Base-by-base conservation (phyloP, 2,329 filamentous ascomycete species). In the Aspergillus ochraceoroseus region DNA sequence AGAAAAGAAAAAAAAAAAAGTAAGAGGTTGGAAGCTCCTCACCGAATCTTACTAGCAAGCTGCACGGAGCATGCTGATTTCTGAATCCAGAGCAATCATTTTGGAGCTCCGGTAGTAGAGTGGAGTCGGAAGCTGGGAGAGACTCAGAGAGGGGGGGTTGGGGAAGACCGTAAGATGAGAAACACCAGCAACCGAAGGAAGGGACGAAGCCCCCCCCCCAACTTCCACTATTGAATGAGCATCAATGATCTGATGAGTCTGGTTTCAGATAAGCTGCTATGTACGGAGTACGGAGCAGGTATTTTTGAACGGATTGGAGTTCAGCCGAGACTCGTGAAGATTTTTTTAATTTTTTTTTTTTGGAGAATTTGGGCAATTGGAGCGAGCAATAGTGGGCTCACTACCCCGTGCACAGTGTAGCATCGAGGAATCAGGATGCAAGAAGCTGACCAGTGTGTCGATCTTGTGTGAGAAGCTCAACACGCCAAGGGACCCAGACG, bases 381-480 rank as follows among this genome's bases (percentile, higher is more conserved):
- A n/a, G n/a, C n/a, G n/a, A n/a, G n/a, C n/a, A n/a, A n/a, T n/a
- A n/a, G n/a, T n/a, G n/a, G n/a, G n/a, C n/a, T n/a, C n/a, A n/a
- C n/a, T n/a, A n/a, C n/a, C n/a, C n/a, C n/a, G n/a, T n/a, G n/a
- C n/a, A n/a, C n/a, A n/a, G n/a, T n/a, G n/a, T n/a, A n/a, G n/a
- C n/a, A n/a, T n/a, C n/a, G n/a, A n/a, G n/a, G n/a, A n/a, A n/a
- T n/a, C n/a, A n/a, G n/a, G n/a, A n/a, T n/a, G n/a, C n/a, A n/a
- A n/a, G n/a, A n/a, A n/a, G n/a, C n/a, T n/a, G n/a, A n/a, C n/a
- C n/a, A 31, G 31, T 14, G 18, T 31, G 45, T 41, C 38, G 45
- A 51, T 51, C 48, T 36, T 34, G 35, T 38, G n/a, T n/a, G n/a
- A n/a, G 34, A 32, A 46, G 43, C 48, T 46, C 32, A 33, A 36